Evolutionary conservation across 306 rosid genomes (phyloP).

Genomic region (Vigna radiata): DNA sequence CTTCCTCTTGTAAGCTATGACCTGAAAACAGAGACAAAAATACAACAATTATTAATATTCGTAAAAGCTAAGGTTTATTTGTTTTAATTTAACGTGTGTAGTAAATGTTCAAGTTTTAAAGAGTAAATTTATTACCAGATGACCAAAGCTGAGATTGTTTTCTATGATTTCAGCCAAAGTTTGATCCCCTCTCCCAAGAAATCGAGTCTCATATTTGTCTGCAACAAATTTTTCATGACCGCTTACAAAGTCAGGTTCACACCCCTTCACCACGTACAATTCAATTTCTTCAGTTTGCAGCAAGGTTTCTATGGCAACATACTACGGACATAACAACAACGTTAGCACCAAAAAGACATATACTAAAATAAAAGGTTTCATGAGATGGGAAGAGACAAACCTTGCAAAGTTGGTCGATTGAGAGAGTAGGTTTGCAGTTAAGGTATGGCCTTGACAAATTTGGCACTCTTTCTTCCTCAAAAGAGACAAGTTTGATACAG

Average conservation of each 20-base stretch:
- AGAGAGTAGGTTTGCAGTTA: conserved; percentile 63
- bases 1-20: conserved; percentile 70
- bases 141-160: conserved; percentile 49
- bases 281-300: conserved; percentile 62
- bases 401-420: conserved; percentile 60
- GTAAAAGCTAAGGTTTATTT: not conserved
- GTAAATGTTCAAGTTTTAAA: conserved; percentile 1
- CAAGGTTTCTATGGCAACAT: conserved; percentile 61
- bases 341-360: conserved; percentile 21
- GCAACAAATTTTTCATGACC: conserved; percentile 38
- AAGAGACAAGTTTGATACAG: conserved; percentile 67
- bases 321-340: conserved; percentile 47
- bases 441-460: conserved; percentile 69
- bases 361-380: conserved; percentile 14
- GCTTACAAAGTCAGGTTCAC: conserved; percentile 40
- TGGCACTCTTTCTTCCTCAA: conserved; percentile 58
- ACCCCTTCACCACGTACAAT: conserved; percentile 56
- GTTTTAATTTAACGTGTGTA: not conserved
- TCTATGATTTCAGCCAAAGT: conserved; percentile 55
- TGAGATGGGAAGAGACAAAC: conserved; percentile 42
- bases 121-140: conserved; percentile 58
- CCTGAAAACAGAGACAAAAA: conserved; percentile 46
- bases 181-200: conserved; percentile 52
- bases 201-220: conserved; percentile 42
- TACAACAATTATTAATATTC: not conserved